A percentile compares a stretch with the other conserved stretches of the same genome.
phyloP scores from a whole-genome alignment of 139 green algal species.

The Dunaliella sp. region DNA sequence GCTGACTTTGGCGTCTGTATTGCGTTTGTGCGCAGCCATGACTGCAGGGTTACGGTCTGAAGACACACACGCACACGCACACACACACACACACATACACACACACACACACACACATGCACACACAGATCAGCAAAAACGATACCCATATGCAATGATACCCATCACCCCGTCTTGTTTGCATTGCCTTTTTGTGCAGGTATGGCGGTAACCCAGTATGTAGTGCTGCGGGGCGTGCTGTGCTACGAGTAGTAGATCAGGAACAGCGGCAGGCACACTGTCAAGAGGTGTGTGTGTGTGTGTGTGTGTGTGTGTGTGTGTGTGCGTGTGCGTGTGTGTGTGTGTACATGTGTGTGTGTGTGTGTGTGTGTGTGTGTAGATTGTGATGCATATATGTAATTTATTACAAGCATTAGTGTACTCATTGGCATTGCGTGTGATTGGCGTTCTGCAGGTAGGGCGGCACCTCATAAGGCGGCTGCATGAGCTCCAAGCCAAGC shows the following conservation, averaged over 20 bases:
- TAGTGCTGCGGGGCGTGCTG: slow-evolving; percentile 81
- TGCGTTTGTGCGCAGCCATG: too few relatives aligned
- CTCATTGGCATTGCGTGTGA: too few relatives aligned
- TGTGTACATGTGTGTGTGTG: neutral
- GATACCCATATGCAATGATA: too few relatives aligned
- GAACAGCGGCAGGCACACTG: slow-evolving; percentile 75
- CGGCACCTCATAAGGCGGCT: slow-evolving; percentile 59
- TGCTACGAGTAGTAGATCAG: slow-evolving; percentile 81
- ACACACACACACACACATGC: too few relatives aligned
- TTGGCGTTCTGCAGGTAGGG: slow-evolving; percentile 58
- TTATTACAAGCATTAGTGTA: too few relatives aligned
- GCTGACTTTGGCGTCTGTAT: too few relatives aligned
- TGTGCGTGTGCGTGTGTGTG: neutral
- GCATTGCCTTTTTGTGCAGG: slow-evolving; percentile 19
- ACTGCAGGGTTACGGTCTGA: too few relatives aligned
- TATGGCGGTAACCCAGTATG: slow-evolving; percentile 96
- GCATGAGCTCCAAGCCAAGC: slow-evolving; percentile 58
- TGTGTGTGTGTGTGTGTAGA: too few relatives aligned
- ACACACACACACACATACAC: neutral
- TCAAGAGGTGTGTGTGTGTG: slow-evolving; percentile 26
- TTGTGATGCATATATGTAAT: too few relatives aligned
- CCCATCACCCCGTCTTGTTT: neutral
- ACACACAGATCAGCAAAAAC: too few relatives aligned
- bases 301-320: neutral
- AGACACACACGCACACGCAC: too few relatives aligned